Percentiles rank a stretch among this genome's conserved stretches.
Conservation (phyloP, 768 basidiomycete species). For the Cyathus striatus region DNA sequence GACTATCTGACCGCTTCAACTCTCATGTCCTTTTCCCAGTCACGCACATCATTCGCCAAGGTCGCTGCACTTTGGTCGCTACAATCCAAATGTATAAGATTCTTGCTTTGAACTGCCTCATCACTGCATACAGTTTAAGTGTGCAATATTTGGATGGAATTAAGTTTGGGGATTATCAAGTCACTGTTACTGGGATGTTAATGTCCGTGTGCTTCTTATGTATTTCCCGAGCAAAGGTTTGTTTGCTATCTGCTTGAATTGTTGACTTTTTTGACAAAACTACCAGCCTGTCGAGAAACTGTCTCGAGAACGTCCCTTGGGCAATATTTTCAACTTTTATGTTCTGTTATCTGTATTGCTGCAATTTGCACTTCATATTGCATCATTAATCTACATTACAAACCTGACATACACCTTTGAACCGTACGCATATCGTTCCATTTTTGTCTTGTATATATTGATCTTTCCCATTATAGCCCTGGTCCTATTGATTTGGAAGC, state of each 20-base stretch:
- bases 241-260: conserved; percentile 11
- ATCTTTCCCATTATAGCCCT: conserved; percentile 36
- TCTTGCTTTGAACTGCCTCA: conserved; percentile 93
- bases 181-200: conserved; percentile 92
- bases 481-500: conserved; percentile 90
- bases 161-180: conserved; percentile 99
- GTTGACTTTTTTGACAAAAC: not conserved
- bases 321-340: conserved; percentile 96
- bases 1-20: not conserved
- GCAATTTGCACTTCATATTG: conserved; percentile 94
- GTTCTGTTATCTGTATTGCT: conserved; percentile 87
- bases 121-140: conserved; percentile 96
- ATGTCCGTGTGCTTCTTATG: conserved; percentile 99
- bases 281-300: conserved; percentile 91
- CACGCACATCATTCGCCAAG: conserved; percentile 96
- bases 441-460: conserved; percentile 1
- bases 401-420: conserved; percentile 74
- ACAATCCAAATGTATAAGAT: conserved; percentile 99
- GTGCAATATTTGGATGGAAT: conserved; percentile 98
- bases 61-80: conserved; percentile 96
- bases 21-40: conserved; percentile 40
- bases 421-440: conserved; percentile 50
- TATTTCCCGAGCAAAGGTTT: conserved; percentile 93
- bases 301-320: conserved; percentile 86
- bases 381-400: conserved; percentile 89